A percentile compares a stretch with the other conserved stretches of the same genome.
Conservation (phyloP, 2,329 filamentous ascomycete genomes). For the Penicillium brevicompactum region DNA sequence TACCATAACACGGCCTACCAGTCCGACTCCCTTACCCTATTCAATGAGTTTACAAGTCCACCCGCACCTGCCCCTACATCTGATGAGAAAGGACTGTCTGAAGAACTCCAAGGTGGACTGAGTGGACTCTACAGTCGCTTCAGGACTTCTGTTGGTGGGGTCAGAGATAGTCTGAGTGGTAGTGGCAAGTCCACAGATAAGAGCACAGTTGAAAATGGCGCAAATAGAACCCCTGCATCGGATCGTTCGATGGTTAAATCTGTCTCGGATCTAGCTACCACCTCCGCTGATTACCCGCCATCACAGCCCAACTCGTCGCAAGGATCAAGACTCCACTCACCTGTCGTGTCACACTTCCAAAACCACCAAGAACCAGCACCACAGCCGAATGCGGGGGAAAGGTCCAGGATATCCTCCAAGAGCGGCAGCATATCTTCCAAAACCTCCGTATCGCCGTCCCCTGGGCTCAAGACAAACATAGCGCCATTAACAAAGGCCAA, state of each 20-base stretch:
- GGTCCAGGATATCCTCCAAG: conserved; percentile 45
- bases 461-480: conserved; percentile 41
- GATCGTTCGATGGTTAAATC: conserved; percentile 30
- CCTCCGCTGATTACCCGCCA: conserved; percentile 24
- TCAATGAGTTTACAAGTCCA: conserved; percentile 78
- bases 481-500: conserved; percentile 38
- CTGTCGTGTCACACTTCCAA: conserved; percentile 34
- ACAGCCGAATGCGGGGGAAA: conserved; percentile 29
- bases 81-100: conserved; percentile 70
- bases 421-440: conserved; percentile 46
- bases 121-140: conserved; percentile 87
- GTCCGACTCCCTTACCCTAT: conserved; percentile 82
- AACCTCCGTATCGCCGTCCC: conserved; percentile 40
- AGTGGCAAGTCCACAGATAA: conserved; percentile 36
- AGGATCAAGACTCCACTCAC: conserved; percentile 42
- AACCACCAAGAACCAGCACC: conserved; percentile 29
- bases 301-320: conserved; percentile 36
- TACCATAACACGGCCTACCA: conserved; percentile 90
- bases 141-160: conserved; percentile 76
- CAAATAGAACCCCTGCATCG: conserved; percentile 29
- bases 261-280: conserved; percentile 23
- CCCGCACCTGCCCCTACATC: conserved; percentile 64
- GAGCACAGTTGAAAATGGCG: conserved; percentile 25
- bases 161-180: conserved; percentile 54
- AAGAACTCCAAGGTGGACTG: conserved; percentile 80